Evolutionary conservation across 1,284 basidiomycete genomes (phyloP), one percentile per base, ranked within the genome.

Genomic region (Lignosus rhinocerotis): DNA sequence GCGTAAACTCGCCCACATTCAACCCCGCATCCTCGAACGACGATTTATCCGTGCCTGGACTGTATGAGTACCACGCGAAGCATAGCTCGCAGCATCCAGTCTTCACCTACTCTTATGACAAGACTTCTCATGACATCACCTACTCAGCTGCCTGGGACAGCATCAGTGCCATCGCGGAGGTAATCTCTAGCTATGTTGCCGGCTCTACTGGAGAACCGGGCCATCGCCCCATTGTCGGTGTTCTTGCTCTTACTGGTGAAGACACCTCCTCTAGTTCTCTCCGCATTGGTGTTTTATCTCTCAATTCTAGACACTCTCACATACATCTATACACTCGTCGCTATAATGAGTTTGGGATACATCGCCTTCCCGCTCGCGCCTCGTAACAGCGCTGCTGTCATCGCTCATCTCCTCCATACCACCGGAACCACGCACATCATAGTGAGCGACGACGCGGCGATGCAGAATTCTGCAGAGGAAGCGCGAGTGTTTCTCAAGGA

Each of bases 61-160:
- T 69, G 8, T 69, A 60, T 53, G 65, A 66, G 17, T 68, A 60
- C 43, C 58, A 67, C 16, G 57, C 58, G 3, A 38, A 54, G 21
- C 39, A 68, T 47, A 68, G 62, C 45, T 64, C 63, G 8, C 38
- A 64, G 11, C 66, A 69, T 45, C 60, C 62, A 11, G 57, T 65
- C 6, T 69, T 68, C 53, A 56, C 62, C 4, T 69, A 67, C 48
- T 58, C 55, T 3, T 56, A 64, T 21, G 19, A 38, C 33, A 7
- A 47, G 36, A 7, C n/a, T 4, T 3, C 2, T 19, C 9, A 36
- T 3, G 36, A 53, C n/a, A 42, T 59, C 6, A 48, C 50, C 6
- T 59, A 48, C 21, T 12, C 53, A 3, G 50, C 47, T 34, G 58
- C 50, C 1, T 59, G 58, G 58, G n/a, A 9, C 8, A 48, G 30